Percentiles rank a stretch among this genome's conserved stretches.
Evolutionary conservation across 371 early-diverging fungal species (phyloP).

Genomic region (Mortierella sp.): DNA sequence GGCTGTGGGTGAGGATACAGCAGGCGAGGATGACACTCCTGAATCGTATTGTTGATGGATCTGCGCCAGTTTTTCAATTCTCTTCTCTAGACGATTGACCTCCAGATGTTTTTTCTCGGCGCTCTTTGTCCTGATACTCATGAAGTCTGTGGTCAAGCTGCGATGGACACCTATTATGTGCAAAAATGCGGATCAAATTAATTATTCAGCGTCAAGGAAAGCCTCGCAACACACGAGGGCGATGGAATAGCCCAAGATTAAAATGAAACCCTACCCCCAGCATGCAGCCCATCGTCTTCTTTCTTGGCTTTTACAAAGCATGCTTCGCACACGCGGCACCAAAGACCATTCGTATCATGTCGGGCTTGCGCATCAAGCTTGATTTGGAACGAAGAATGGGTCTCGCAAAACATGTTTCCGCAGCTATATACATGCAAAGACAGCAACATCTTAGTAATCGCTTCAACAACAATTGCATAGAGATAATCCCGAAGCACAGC

Average conservation of each 20-base stretch:
- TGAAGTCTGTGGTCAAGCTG: constrained; percentile 67
- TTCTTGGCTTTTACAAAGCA: constrained; percentile 67
- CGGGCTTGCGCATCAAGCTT: constrained; percentile 74
- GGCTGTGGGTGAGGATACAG: constrained; percentile 15
- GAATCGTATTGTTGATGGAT: constrained; percentile 43
- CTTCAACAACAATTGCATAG: not conserved
- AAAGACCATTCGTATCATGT: constrained; percentile 82
- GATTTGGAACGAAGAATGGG: constrained; percentile 79
- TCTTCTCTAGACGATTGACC: constrained; percentile 87
- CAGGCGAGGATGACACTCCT: constrained; percentile 24
- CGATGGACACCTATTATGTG: constrained; percentile 60
- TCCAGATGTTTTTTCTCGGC: constrained; percentile 82
- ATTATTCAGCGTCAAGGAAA: not conserved
- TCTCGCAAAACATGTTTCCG: constrained; percentile 79
- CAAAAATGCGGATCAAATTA: not conserved
- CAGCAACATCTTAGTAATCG: not conserved
- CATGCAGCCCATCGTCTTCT: constrained; percentile 67
- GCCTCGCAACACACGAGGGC: not conserved
- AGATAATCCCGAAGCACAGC: not conserved
- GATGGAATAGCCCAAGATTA: not conserved
- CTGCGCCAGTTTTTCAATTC: constrained; percentile 81
- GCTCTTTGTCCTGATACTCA: constrained; percentile 68
- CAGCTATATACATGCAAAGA: constrained; percentile 64
- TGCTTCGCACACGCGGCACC: constrained; percentile 82
- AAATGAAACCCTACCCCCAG: constrained; percentile 58